Evolutionary conservation across 441 rosid genomes (phyloP).

Genomic region (Populus trichocarpa): DNA sequence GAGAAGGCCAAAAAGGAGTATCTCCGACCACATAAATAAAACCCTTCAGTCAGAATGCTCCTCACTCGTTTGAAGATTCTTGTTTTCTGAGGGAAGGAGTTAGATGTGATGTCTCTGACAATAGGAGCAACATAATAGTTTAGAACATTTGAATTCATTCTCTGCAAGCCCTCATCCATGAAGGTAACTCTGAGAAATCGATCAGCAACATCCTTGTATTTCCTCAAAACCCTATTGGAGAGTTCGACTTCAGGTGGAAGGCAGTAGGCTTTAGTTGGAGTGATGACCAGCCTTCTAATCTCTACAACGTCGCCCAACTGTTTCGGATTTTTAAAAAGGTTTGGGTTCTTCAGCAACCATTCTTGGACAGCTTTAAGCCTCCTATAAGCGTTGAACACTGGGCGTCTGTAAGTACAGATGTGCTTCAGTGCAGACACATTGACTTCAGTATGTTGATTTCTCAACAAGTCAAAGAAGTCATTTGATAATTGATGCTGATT

Average conservation of each 20-base stretch:
- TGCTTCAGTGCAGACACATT: slow-evolving; percentile 74
- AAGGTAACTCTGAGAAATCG: slow-evolving; percentile 82
- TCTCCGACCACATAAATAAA: slow-evolving; percentile 69
- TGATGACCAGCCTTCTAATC: slow-evolving; percentile 72
- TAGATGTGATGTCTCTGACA: slow-evolving; percentile 54
- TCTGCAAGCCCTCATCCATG: slow-evolving; percentile 87
- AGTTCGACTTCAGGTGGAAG: slow-evolving; percentile 89
- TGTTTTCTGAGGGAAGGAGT: slow-evolving; percentile 61
- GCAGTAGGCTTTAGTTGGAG: slow-evolving; percentile 90
- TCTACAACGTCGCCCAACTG: slow-evolving; percentile 53
- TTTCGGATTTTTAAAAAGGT: slow-evolving; percentile 40
- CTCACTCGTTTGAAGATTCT: slow-evolving; percentile 66
- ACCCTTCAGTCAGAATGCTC: slow-evolving; percentile 62
- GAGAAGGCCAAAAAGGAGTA: slow-evolving; percentile 91
- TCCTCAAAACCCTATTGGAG: slow-evolving; percentile 85
- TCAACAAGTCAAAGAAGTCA: slow-evolving; percentile 58
- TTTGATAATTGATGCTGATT: slow-evolving; percentile 66
- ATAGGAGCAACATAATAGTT: slow-evolving; percentile 63
- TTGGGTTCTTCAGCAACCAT: slow-evolving; percentile 66
- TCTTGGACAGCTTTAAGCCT: slow-evolving; percentile 59
- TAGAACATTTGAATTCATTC: slow-evolving; percentile 60
- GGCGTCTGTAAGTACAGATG: slow-evolving; percentile 57
- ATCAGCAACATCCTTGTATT: slow-evolving; percentile 55
- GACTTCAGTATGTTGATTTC: slow-evolving; percentile 54
- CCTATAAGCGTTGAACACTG: slow-evolving; percentile 58